phyloP scores from a whole-genome alignment of 768 basidiomycete genomes.

The Gloeophyllum trabeum region DNA sequence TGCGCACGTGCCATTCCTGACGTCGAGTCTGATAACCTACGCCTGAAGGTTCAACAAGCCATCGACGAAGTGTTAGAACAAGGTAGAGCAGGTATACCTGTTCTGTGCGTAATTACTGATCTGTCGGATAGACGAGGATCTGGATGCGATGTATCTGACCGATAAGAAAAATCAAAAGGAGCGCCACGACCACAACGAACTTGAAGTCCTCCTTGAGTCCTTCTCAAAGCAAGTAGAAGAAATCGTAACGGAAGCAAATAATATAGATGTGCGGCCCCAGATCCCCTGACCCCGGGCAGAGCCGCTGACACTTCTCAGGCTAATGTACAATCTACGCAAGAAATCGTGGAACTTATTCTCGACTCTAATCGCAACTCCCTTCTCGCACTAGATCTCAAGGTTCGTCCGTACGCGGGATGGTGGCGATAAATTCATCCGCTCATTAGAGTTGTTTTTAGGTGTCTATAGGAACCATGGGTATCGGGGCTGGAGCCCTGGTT shows the following conservation, averaged over 20 bases:
- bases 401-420: conserved; percentile 15
- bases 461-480: conserved; percentile 89
- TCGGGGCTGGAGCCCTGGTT: conserved; percentile 82
- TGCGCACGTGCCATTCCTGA: conserved; percentile 1
- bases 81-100: conserved; percentile 31
- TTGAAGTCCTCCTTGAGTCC: conserved; percentile 88
- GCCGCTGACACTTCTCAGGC: conserved; percentile 28
- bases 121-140: conserved; percentile 65
- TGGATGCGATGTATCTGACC: conserved; percentile 91
- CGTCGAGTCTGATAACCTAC: conserved; percentile 2
- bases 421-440: not conserved
- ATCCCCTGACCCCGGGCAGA: not conserved
- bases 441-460: conserved; percentile 40
- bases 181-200: conserved; percentile 87
- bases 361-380: conserved; percentile 93
- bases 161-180: conserved; percentile 59
- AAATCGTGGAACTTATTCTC: conserved; percentile 93
- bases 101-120: not conserved
- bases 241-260: conserved; percentile 88
- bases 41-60: conserved; percentile 67
- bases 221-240: conserved; percentile 96
- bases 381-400: conserved; percentile 85
- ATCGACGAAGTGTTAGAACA: conserved; percentile 87
- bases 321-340: conserved; percentile 95
- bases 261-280: conserved; percentile 48